Conservation (phyloP, 768 basidiomycete species). For the Lanmaoa rubissima region DNA sequence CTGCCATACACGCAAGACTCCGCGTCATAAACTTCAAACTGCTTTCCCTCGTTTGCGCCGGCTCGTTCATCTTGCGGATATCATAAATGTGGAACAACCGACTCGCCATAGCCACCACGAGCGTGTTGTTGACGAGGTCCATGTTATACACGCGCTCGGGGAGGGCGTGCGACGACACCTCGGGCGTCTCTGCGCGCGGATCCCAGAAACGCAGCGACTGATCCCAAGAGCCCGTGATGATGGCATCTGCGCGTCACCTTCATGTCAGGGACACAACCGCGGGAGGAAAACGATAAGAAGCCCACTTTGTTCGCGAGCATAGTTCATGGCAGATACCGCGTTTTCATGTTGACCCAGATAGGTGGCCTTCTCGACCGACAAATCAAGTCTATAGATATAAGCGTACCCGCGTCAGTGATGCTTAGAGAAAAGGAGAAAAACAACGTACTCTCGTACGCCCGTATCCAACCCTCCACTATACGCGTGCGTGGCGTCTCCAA, state of each 20-base stretch:
- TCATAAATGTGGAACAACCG: constrained; percentile 90
- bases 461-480: constrained; percentile 90
- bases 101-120: constrained; percentile 93
- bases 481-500: constrained; percentile 60
- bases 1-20: constrained; percentile 87
- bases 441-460: constrained; percentile 66
- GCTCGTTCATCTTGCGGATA: constrained; percentile 70
- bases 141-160: constrained; percentile 87
- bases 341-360: constrained; percentile 82
- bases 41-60: constrained; percentile 82
- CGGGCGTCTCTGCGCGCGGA: constrained; percentile 55
- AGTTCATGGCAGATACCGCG: constrained; percentile 75
- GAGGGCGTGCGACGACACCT: constrained; percentile 58
- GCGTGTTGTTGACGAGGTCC: constrained; percentile 71
- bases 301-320: constrained; percentile 62
- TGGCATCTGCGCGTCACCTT: constrained; percentile 44
- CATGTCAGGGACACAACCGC: neutral
- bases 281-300: constrained; percentile 4
- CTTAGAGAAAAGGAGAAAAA: neutral
- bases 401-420: neutral
- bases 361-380: constrained; percentile 66
- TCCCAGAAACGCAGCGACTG: constrained; percentile 88
- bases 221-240: constrained; percentile 94
- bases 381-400: constrained; percentile 52
- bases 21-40: constrained; percentile 95